Evolutionary conservation across 495 filamentous ascomycete genomes (phyloP).

Genomic region (Aspergillus campestris): DNA sequence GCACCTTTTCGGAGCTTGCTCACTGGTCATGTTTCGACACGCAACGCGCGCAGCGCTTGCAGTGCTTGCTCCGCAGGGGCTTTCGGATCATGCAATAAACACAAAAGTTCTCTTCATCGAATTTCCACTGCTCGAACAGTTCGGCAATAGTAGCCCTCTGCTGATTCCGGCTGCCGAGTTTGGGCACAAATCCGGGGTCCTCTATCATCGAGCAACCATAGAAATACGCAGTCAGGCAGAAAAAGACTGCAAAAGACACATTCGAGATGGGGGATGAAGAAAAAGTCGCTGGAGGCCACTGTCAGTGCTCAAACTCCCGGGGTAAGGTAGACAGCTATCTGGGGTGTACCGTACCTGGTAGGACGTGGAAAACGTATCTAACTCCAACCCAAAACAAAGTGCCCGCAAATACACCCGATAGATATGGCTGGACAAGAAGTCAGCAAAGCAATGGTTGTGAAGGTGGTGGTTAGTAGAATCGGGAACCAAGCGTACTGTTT

Average conservation of each 20-base stretch:
- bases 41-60: slow-evolving; percentile 80
- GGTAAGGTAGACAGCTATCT: not conserved
- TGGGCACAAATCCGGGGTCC: slow-evolving; percentile 94
- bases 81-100: slow-evolving; percentile 86
- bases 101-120: slow-evolving; percentile 91
- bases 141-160: slow-evolving; percentile 84
- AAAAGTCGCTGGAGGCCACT: slow-evolving; percentile 47
- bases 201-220: slow-evolving; percentile 75
- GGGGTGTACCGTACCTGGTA: slow-evolving; percentile 51
- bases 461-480: not conserved
- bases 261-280: slow-evolving; percentile 60
- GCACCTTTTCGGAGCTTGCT: slow-evolving; percentile 21
- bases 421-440: slow-evolving; percentile 56
- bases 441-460: not conserved
- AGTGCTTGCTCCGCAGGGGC: slow-evolving; percentile 92
- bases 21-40: slow-evolving; percentile 97
- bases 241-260: slow-evolving; percentile 57
- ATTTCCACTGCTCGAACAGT: slow-evolving; percentile 73
- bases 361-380: slow-evolving; percentile 62
- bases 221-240: slow-evolving; percentile 67
- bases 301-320: not conserved
- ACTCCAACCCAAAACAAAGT: slow-evolving; percentile 76
- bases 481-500: slow-evolving; percentile 53
- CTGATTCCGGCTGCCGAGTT: slow-evolving; percentile 74
- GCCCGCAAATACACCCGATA: slow-evolving; percentile 87